Evolutionary conservation across 768 basidiomycete species (phyloP), one percentile per base, ranked within the genome.

Genomic region (Collybia nuda): DNA sequence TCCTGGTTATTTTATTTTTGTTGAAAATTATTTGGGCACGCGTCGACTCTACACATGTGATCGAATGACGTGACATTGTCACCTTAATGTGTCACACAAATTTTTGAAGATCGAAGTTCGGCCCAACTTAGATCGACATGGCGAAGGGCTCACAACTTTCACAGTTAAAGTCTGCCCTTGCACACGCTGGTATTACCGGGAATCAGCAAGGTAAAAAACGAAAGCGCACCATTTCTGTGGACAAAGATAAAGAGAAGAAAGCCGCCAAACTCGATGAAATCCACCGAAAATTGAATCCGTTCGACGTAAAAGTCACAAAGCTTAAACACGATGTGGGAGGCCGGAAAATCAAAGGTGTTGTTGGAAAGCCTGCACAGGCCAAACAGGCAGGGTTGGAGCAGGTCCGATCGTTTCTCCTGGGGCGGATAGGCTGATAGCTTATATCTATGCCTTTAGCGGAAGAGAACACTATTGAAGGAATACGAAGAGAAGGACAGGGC

Each of bases 241-340:
- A 92, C 64, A 85, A 84, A 54, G 90, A 92, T 63, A 91, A 88
- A 65, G 88, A 86, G 55, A 92, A 90, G 68, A 84, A 80, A 55
- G 81, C 88, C 0, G 82, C 85, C 5, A 90, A 82, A 61, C 80
- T 98, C 37, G 81, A 83, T 46, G 88, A 88, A 62, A 95, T 98
- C 53, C 85, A 92, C 56, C 80, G 84, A 59, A 83, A 81, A 58
- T 76, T 98, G 62, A 98, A 97, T 72, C 90, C 93, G 17, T 99
- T 99, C 67, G 96, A 99, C 66, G 79, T 86, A 60, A 90, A 93
- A 58, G 89, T 94, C 62, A 95, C 90, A 6, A 92, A 89, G 66
- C 78, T 92, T 37, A 95, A 93, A 72, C 91, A 95, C 65, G 89
- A 94, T 68, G 91, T 97, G 17, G 93, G 91, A 3, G 94, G 95